phyloP scores from a whole-genome alignment of 345 rosid genomes.

The Hevea brasiliensis region DNA sequence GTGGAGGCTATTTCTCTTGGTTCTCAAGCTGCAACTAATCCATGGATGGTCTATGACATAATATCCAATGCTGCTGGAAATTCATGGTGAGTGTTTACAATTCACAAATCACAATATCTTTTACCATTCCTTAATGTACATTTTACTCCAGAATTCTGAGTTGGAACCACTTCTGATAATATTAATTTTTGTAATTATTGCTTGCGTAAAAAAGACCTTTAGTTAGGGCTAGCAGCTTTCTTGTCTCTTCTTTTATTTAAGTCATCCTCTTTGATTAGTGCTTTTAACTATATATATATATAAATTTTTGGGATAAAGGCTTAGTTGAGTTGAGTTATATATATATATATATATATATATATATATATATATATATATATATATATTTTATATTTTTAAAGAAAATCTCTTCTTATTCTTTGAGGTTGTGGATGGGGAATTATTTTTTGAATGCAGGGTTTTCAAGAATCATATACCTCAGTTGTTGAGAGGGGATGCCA shows the following conservation, averaged over 20 bases:
- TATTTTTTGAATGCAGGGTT: slow-evolving; percentile 52
- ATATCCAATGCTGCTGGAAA: slow-evolving; percentile 98
- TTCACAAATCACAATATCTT: slow-evolving; percentile 3
- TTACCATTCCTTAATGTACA: slow-evolving; percentile 5
- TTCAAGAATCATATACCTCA: slow-evolving; percentile 69
- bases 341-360: too few relatives aligned
- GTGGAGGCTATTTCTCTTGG: slow-evolving; percentile 87
- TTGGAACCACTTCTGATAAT: background rate
- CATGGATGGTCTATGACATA: slow-evolving; percentile 90
- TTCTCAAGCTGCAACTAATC: slow-evolving; percentile 70
- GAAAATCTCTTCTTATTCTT: background rate
- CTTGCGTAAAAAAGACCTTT: background rate
- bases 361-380: too few relatives aligned
- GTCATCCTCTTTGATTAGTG: background rate
- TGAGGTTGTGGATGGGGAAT: background rate
- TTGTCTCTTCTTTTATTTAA: background rate
- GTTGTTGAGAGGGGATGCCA: slow-evolving; percentile 51
- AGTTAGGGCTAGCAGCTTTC: background rate
- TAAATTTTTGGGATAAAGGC: too few relatives aligned
- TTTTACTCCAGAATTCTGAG: background rate
- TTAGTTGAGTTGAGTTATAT: too few relatives aligned
- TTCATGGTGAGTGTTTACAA: slow-evolving; percentile 61
- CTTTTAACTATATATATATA: background rate
- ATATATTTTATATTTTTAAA: too few relatives aligned
- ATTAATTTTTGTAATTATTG: background rate